These are phyloP conservation scores for Penicillium psychrosexuale DNA, from an alignment of 2,329 filamentous ascomycete species.

Conservation along the genomic window DNA sequence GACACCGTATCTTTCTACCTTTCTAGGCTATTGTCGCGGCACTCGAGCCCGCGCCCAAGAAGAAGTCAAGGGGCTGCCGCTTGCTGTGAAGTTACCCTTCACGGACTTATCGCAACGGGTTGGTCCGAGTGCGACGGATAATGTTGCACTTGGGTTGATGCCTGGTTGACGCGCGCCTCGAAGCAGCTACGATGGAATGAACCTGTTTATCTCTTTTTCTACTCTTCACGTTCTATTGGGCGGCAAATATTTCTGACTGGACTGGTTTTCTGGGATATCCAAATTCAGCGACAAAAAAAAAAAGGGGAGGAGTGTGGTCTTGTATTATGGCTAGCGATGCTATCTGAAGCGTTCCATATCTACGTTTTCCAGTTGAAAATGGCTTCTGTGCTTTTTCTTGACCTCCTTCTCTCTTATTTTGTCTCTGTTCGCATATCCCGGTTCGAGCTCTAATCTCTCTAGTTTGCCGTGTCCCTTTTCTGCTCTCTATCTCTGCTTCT, in stretches of 20 bases:
- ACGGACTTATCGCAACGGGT: slow-evolving; percentile 14
- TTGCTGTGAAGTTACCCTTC: slow-evolving; percentile 55
- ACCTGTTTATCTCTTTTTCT: slow-evolving; percentile 21
- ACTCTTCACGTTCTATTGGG: slow-evolving; percentile 12
- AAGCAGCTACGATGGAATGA: slow-evolving; percentile 30
- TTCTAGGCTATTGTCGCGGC: slow-evolving; percentile 88
- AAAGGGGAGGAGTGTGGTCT: background rate
- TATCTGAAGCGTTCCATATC: slow-evolving; percentile 15
- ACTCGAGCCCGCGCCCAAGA: slow-evolving; percentile 81
- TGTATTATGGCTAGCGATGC: slow-evolving; percentile 18
- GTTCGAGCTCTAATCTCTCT: slow-evolving; percentile 2
- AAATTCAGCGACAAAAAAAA: slow-evolving; percentile 11
- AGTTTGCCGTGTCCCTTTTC: background rate
- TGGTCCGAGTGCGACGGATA: slow-evolving; percentile 6
- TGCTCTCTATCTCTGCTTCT: background rate
- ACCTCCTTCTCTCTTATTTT: background rate
- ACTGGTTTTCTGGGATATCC: slow-evolving; percentile 15
- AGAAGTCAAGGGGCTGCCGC: slow-evolving; percentile 66
- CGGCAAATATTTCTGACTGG: slow-evolving; percentile 14
- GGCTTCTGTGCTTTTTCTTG: slow-evolving; percentile 3
- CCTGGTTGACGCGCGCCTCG: slow-evolving; percentile 10
- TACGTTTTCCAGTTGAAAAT: slow-evolving; percentile 10
- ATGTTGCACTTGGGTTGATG: slow-evolving; percentile 5
- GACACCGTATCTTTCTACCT: slow-evolving; percentile 9
- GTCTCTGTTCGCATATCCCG: slow-evolving; percentile 7